Percentiles rank a stretch among this genome's conserved stretches.
phyloP scores from a whole-genome alignment of 306 rosid species.

The Dicorynia guianensis region DNA sequence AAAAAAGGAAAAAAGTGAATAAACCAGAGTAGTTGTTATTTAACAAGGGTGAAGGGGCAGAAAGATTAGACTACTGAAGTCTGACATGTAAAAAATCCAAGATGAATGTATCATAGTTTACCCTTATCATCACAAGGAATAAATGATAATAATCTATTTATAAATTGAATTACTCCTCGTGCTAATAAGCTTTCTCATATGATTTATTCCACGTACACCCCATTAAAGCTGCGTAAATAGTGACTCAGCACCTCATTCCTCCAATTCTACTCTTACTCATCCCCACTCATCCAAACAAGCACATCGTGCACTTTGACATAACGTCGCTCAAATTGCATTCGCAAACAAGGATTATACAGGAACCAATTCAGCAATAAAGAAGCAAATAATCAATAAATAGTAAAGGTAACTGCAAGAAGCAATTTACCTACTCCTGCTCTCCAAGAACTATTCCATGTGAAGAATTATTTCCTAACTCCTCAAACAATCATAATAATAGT shows the following conservation, averaged over 20 bases:
- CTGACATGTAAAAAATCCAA: neutral
- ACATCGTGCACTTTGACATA: neutral
- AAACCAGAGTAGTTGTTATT: neutral
- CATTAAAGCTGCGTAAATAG: constrained; percentile 18
- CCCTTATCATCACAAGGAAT: constrained; percentile 19
- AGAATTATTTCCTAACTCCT: constrained; percentile 18
- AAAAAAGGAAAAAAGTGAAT: constrained; percentile 11
- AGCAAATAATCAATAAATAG: neutral
- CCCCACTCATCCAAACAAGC: constrained; percentile 9
- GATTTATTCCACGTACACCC: neutral
- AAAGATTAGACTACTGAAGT: constrained; percentile 15
- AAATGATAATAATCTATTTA: neutral
- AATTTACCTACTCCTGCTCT: neutral
- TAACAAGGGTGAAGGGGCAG: neutral
- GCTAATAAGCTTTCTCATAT: constrained; percentile 22
- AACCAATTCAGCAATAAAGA: constrained; percentile 28
- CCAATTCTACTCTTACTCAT: constrained; percentile 9
- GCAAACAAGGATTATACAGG: constrained; percentile 1
- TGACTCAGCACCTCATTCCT: neutral
- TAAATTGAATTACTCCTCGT: neutral
- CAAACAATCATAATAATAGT: too few relatives aligned
- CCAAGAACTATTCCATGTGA: constrained; percentile 7
- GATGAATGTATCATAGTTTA: constrained; percentile 6
- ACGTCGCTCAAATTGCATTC: neutral
- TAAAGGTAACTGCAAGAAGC: constrained; percentile 8